phyloP scores from a whole-genome alignment of 2,329 filamentous ascomycete genomes.

The Ceratocystis cubensis region DNA sequence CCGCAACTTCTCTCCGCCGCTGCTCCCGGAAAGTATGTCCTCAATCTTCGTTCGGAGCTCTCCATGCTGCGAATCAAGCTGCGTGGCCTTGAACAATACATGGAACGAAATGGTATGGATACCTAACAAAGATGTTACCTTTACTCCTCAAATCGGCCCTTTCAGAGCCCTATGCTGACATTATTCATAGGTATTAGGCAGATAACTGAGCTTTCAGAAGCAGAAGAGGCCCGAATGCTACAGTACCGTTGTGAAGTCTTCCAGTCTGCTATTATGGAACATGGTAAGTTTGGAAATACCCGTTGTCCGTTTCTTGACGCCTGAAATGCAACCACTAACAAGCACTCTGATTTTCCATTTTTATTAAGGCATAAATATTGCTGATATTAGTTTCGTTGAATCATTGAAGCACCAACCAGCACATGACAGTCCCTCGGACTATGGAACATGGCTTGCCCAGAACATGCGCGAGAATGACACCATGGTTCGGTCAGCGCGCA shows the following conservation, averaged over 20 bases:
- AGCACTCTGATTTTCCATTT: neutral
- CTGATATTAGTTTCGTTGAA: conserved; percentile 32
- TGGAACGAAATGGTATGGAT: conserved; percentile 37
- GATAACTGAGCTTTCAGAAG: conserved; percentile 39
- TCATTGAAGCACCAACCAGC: conserved; percentile 29
- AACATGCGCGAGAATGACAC: conserved; percentile 14
- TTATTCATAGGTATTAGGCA: conserved; percentile 14
- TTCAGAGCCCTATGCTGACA: conserved; percentile 1
- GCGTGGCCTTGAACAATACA: conserved; percentile 37
- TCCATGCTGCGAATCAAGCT: conserved; percentile 45
- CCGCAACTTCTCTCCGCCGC: neutral
- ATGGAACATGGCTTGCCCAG: conserved; percentile 13
- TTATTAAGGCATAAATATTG: conserved; percentile 33
- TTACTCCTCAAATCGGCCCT: conserved; percentile 20
- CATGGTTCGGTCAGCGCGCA: conserved; percentile 17
- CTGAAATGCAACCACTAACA: conserved; percentile 3
- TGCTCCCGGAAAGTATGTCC: conserved; percentile 23
- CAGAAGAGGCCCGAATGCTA: conserved; percentile 44
- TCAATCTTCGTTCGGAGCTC: conserved; percentile 31
- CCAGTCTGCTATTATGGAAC: conserved; percentile 38
- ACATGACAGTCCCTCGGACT: conserved; percentile 25
- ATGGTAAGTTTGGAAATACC: conserved; percentile 30
- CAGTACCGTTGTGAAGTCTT: conserved; percentile 49
- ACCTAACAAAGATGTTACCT: conserved; percentile 26
- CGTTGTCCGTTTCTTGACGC: neutral